A percentile compares a stretch with the other conserved stretches of the same genome.
These are phyloP conservation scores for Zanthoxylum bungeanum DNA, from an alignment of 345 rosid species.

Conservation along the genomic window DNA sequence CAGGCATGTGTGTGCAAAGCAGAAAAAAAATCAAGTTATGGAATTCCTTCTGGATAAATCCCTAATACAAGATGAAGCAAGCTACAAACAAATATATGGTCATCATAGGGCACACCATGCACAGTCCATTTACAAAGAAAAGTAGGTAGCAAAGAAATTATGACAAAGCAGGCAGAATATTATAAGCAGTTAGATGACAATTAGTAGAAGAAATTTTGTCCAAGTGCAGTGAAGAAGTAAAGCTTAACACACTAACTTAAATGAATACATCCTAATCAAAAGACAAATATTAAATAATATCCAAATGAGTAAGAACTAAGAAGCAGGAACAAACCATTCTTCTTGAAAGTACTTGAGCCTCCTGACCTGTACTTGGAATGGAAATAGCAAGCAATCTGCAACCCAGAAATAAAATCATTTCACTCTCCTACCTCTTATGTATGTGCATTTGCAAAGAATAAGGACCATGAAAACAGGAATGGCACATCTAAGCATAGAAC, in stretches of 20 bases:
- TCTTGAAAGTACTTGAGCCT: conserved; percentile 66
- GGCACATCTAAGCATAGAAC: conserved; percentile 17
- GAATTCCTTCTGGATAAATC: not conserved
- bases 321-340: conserved; percentile 50
- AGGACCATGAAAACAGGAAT: not conserved
- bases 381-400: conserved; percentile 69
- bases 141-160: not conserved
- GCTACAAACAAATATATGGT: not conserved
- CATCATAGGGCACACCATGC: not conserved
- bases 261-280: not conserved
- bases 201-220: not conserved
- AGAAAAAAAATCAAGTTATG: not conserved
- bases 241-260: not conserved
- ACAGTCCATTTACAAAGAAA: not conserved
- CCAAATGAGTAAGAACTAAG: conserved; percentile 6
- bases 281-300: not conserved
- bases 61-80: not conserved
- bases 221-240: not conserved
- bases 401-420: not conserved
- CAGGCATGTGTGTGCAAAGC: conserved; percentile 15
- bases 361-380: conserved; percentile 76
- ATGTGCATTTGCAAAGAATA: not conserved
- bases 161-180: not conserved
- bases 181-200: not conserved
- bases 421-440: not conserved